Evolutionary conservation across 2,329 filamentous ascomycete genomes (phyloP), one percentile per base, ranked within the genome.

Genomic region (Hymenoscyphus albidus): DNA sequence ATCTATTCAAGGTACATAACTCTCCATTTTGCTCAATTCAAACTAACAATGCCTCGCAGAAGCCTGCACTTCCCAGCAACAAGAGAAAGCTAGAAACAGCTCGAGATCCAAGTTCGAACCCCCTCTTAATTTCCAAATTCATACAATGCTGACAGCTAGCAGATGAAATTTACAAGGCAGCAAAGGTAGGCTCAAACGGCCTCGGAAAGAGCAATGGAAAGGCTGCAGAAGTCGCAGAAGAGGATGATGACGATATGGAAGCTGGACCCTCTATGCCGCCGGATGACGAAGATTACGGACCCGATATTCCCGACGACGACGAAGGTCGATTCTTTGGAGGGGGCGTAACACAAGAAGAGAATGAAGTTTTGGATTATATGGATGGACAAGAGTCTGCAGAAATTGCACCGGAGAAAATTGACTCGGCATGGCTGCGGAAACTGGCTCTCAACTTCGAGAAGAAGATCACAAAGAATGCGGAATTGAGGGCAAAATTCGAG

Each of bases 311-410:
- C 9, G 91, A 94, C 70, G 93, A 97, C 71, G 92, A 97, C 62
- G 95, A 96, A 69, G 95, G 94, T 0, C 88, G 95, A 12, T 99
- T 99, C 80, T 99, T 97, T 72, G 95, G 94, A 55, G 91, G 93
- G 62, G 95, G 95, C 40, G 89, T 99, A 71, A 92, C 89, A 32
- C 84, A 88, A 64, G 84, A 92, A 70, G 92, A 96, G 69, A 88
- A 88, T 2, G 86, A 93, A 71, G 91, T 95, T 22, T 83, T 99
- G 73, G 91, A 98, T 77, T 98, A 90, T 74, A 86, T 99, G 67
- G 92, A 97, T 67, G 81, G 85, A 64, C 82, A 86, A 69, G 87
- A 89, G 60, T 74, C 73, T 9, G 75, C 75, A 39, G 72, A 76
- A 55, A 66, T 75, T 10, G 74, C 73, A 68, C 83, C 86, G 0